Percentiles rank a stretch among this genome's conserved stretches.
Conservation (phyloP, 2,329 filamentous ascomycete genomes). For the Diaporthe aspalathi region DNA sequence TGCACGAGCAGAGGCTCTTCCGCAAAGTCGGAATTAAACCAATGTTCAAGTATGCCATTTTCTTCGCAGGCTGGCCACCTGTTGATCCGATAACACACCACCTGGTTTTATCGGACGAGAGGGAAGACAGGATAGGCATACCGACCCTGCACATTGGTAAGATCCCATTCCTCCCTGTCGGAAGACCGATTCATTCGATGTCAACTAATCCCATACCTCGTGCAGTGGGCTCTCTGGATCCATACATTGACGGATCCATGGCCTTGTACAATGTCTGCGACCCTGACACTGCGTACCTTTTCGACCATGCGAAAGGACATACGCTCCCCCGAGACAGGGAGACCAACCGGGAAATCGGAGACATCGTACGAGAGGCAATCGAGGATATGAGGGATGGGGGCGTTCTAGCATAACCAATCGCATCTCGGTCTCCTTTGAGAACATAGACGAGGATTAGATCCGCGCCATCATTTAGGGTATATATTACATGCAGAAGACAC, state of each 20-base stretch:
- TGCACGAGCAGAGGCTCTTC: slow-evolving; percentile 35
- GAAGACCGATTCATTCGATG: background rate
- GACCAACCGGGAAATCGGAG: slow-evolving; percentile 49
- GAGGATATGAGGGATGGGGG: slow-evolving; percentile 38
- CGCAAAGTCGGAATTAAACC: slow-evolving; percentile 47
- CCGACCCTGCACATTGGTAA: slow-evolving; percentile 56
- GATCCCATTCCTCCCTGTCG: slow-evolving; percentile 40
- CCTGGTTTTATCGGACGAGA: slow-evolving; percentile 51
- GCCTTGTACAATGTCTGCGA: slow-evolving; percentile 52
- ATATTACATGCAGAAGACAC: background rate
- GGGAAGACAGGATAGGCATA: slow-evolving; percentile 52
- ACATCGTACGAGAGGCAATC: slow-evolving; percentile 41
- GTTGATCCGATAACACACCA: slow-evolving; percentile 44
- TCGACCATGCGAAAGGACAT: slow-evolving; percentile 58
- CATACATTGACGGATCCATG: slow-evolving; percentile 27
- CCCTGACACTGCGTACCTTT: slow-evolving; percentile 53
- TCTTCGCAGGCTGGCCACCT: slow-evolving; percentile 60
- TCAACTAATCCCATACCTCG: background rate
- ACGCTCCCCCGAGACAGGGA: slow-evolving; percentile 51
- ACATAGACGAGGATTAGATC: background rate
- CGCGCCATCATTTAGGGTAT: slow-evolving; percentile 1
- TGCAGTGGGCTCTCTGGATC: slow-evolving; percentile 53
- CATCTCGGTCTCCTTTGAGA: slow-evolving; percentile 4
- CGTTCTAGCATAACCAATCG: background rate
- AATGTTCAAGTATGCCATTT: slow-evolving; percentile 57